Base-by-base conservation (phyloP, 495 filamentous ascomycete species). In the Entonaema liquescens region DNA sequence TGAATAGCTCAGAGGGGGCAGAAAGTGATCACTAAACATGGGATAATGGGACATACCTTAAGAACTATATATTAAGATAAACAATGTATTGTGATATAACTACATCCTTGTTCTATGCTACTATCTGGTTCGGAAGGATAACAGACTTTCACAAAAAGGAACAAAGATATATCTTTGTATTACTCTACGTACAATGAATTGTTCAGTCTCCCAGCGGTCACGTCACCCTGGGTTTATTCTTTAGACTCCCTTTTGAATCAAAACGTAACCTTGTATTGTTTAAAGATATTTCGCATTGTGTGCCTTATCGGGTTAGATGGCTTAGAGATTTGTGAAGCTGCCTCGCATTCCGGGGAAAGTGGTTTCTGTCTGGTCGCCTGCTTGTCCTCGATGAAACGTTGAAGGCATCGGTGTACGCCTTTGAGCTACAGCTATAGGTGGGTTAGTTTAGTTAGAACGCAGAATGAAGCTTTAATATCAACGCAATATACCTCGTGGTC, bases 401-500 rank as follows among this genome's bases (percentile, higher is more conserved):
- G 72, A 67, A 26, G 72, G 68, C 9, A 65, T 8, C 2, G 67
- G 68, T 19, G 62, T 65, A 17, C 54, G 59, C n/a, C 72, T 57
- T 47, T 67, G 67, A 2, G 68, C 59, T 36, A 56, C 68, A 7
- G 29, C 29, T 74, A 23, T 17, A 23, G 6, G 1, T 4, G 44
- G 15, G 17, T 62, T 57, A 61, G 49, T 23, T 2, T 11, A 12
- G 9, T 44, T 13, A 5, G 2, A 26, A 35, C 21, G 44, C 12
- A 19, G 4, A n/a, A 25, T 38, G 29, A 2, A 38, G 47, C 1
- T 36, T 28, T 11, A n/a, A 0, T 28, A 33, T 3, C 1, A 8
- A 50, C 25, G 36, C 15, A n/a, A 29, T 56, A 62, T 21, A 67
- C 75, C 70, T 70, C 65, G 74, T 26, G 73, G 70, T 59, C 60